Percentiles rank a stretch among this genome's conserved stretches.
Evolutionary conservation across 2,329 filamentous ascomycete species (phyloP).

Genomic region (Escovopsis sp.): DNA sequence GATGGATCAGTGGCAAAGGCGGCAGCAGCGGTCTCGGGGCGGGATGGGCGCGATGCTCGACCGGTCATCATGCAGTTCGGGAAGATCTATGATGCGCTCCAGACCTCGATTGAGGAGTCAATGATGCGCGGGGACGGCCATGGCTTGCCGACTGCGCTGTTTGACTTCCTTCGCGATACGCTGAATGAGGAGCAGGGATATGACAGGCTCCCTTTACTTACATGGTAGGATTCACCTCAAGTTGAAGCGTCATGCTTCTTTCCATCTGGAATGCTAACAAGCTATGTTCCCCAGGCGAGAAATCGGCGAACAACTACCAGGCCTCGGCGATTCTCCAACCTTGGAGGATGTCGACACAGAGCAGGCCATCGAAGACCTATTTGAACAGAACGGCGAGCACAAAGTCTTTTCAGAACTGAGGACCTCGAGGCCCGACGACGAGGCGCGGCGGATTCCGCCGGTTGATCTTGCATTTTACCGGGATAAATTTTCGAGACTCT

Average conservation of each 20-base stretch:
- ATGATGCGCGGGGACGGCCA: conserved; percentile 6
- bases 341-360: conserved; percentile 13
- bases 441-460: conserved; percentile 7
- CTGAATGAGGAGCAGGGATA: conserved; percentile 12
- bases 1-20: neutral
- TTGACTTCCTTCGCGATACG: conserved; percentile 12
- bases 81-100: conserved; percentile 10
- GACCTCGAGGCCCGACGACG: conserved; percentile 11
- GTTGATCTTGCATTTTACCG: conserved; percentile 15
- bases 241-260: neutral
- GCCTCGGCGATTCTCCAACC: conserved; percentile 1
- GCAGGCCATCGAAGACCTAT: conserved; percentile 14
- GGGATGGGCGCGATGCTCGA: neutral
- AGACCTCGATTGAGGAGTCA: conserved; percentile 7
- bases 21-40: neutral
- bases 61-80: conserved; percentile 13
- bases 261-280: conserved; percentile 3
- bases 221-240: conserved; percentile 16
- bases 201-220: conserved; percentile 15
- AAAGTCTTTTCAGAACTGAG: conserved; percentile 17
- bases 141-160: conserved; percentile 13
- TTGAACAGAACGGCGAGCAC: conserved; percentile 12
- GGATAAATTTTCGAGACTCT: conserved; percentile 15
- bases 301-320: conserved; percentile 7
- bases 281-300: conserved; percentile 11